Evolutionary conservation across 2,329 filamentous ascomycete species (phyloP), one percentile per base, ranked within the genome.

Genomic region (Ophiostoma australiae): DNA sequence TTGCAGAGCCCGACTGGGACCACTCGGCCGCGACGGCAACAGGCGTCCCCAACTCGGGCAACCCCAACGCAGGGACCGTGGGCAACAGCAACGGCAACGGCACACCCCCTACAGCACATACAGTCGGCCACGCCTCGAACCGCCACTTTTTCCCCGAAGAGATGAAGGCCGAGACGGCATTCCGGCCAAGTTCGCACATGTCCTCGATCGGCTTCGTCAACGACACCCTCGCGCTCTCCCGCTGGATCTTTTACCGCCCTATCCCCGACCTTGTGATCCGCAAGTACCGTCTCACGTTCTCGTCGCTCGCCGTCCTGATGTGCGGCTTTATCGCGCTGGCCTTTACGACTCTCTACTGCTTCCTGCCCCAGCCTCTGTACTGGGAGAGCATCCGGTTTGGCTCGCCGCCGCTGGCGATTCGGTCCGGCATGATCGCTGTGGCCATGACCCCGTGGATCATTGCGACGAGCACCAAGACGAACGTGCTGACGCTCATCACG

Each of bases 391-490:
- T 97, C 75, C 85, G 85, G 66, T 94, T 87, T 76, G 94, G 94
- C 61, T 97, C 94, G 0, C 94, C 94, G 37, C 94, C 94, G 0
- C 79, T 98, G 70, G 93, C 94, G 11, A 89, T 97, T 73, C 87
- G 94, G 74, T 85, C 93, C 8, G 94, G 94, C 67, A 97, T 97
- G 94, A 87, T 97, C 71, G 90, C 94, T 15, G 90, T 97, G 17
- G 92, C 94, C 15, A 87, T 97, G 85, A 90, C 95, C 66, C 94
- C 94, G 0, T 97, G 94, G 93, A 94, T 97, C 74, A 83, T 97
- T 69, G 92, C 90, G 23, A 89, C 95, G 13, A 93, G 91, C 77
- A 96, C 93, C 85, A 97, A 97, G 80, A 91, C 93, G 20, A 98
- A 97, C 77, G 77, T 97, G 41, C 86, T 98, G 70, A 90, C 91